Conservation (phyloP, 768 basidiomycete genomes). For the Trametes cinnabarina region DNA sequence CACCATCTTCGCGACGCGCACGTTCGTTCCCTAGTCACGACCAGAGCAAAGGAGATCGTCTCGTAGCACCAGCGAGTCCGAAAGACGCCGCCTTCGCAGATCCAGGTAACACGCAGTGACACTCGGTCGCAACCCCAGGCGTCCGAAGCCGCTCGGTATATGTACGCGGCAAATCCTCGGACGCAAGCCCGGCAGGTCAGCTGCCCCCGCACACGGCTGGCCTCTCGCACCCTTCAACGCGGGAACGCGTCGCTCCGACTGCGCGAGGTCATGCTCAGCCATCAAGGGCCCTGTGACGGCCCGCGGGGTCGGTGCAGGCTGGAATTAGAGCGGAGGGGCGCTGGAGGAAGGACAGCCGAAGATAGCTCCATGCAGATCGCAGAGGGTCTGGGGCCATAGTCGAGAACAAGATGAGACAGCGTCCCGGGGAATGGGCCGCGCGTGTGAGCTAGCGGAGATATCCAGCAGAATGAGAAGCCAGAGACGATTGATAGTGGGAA, state of each 20-base stretch:
- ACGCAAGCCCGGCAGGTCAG: neutral
- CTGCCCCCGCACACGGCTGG: constrained; percentile 1
- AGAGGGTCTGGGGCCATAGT: no score
- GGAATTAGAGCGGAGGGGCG: neutral
- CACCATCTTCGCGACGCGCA: constrained; percentile 7
- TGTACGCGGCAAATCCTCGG: constrained; percentile 13
- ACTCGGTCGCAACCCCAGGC: neutral
- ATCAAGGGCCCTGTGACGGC: neutral
- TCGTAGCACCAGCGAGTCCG: neutral
- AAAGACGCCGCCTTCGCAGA: no score
- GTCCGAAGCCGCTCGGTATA: constrained; percentile 13
- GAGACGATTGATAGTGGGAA: neutral
- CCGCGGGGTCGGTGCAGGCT: neutral
- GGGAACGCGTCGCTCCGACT: neutral
- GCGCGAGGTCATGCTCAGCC: neutral
- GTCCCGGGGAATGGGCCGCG: neutral
- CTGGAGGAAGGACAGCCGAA: neutral
- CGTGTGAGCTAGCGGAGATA: neutral
- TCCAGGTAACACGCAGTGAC: no score
- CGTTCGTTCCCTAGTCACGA: neutral
- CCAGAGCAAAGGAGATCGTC: neutral
- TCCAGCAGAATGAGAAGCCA: neutral
- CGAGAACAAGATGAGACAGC: no score
- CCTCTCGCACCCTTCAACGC: neutral
- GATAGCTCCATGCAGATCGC: neutral